Percentiles rank a stretch among this genome's conserved stretches.
These are phyloP conservation scores for Puccinia hordei DNA, from an alignment of 1,284 basidiomycete genomes.

Conservation along the genomic window DNA sequence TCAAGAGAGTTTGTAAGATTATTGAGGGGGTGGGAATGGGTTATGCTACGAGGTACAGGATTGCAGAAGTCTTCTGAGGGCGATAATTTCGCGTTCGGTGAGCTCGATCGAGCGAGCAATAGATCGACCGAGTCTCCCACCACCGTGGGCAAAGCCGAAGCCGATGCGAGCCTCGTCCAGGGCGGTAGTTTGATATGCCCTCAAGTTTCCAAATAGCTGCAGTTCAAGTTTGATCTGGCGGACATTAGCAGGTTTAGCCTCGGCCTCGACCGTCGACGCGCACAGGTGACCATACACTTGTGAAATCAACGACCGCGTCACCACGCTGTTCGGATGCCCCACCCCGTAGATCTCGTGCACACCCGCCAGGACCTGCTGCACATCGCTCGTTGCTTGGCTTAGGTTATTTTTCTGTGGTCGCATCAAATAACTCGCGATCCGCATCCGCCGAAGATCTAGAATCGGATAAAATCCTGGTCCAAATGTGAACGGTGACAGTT, in stretches of 20 bases:
- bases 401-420: constrained; percentile 24
- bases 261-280: constrained; percentile 20
- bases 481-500: constrained; percentile 44
- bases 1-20: neutral
- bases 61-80: constrained; percentile 17
- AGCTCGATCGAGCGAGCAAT: constrained; percentile 24
- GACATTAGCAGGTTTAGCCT: neutral
- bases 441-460: constrained; percentile 42
- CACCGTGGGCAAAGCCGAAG: constrained; percentile 30
- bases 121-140: constrained; percentile 30
- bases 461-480: constrained; percentile 47
- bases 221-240: constrained; percentile 33
- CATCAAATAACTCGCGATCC: constrained; percentile 33
- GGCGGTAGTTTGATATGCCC: constrained; percentile 25
- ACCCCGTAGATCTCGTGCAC: constrained; percentile 31
- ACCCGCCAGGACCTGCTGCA: constrained; percentile 18
- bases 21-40: neutral
- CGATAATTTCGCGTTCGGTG: constrained; percentile 43
- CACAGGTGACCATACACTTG: constrained; percentile 30
- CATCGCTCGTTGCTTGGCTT: constrained; percentile 34
- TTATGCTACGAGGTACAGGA: neutral
- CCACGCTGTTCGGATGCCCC: constrained; percentile 29
- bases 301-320: constrained; percentile 25
- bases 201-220: constrained; percentile 26
- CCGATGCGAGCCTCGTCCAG: constrained; percentile 42